Evolutionary conservation across 805 yeast genomes (phyloP).

Genomic region (Cyberlindnera amylophila): DNA sequence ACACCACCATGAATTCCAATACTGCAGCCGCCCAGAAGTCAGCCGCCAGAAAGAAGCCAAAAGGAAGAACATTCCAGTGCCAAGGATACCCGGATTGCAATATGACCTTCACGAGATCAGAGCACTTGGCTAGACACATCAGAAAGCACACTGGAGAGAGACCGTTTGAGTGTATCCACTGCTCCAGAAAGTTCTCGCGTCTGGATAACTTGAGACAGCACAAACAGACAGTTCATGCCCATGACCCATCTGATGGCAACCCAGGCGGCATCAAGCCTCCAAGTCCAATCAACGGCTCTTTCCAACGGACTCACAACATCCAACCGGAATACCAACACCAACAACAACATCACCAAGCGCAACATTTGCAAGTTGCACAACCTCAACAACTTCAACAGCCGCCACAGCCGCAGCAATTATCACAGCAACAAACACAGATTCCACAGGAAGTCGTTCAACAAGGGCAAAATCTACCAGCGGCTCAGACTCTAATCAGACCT

Average conservation of each 20-base stretch:
- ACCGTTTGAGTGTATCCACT: conserved; percentile 84
- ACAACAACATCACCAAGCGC: conserved; percentile 4
- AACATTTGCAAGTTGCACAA: conserved; percentile 1
- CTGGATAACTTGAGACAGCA: conserved; percentile 89
- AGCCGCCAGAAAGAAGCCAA: conserved; percentile 37
- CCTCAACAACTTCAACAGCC: conserved; percentile 5
- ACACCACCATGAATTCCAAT: conserved; percentile 3
- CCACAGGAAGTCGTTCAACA: conserved; percentile 8
- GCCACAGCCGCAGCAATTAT: conserved; percentile 2
- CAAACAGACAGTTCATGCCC: conserved; percentile 76
- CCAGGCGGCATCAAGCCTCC: conserved; percentile 5
- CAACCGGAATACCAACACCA: conserved; percentile 4
- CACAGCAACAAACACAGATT: conserved; percentile 4
- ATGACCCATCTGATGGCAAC: conserved; percentile 14
- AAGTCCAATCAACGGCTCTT: conserved; percentile 5
- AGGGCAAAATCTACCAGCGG: conserved; percentile 13
- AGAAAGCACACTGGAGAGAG: conserved; percentile 93
- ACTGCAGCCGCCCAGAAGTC: conserved; percentile 5
- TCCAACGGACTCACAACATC: background rate
- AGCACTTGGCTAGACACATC: conserved; percentile 88
- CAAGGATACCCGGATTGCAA: conserved; percentile 80
- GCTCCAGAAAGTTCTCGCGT: conserved; percentile 74
- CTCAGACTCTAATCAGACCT: conserved; percentile 20
- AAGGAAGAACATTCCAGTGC: conserved; percentile 76
- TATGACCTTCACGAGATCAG: conserved; percentile 88